Evolutionary conservation across 2,329 filamentous ascomycete genomes (phyloP).

Genomic region (Xylariaceae sp.): DNA sequence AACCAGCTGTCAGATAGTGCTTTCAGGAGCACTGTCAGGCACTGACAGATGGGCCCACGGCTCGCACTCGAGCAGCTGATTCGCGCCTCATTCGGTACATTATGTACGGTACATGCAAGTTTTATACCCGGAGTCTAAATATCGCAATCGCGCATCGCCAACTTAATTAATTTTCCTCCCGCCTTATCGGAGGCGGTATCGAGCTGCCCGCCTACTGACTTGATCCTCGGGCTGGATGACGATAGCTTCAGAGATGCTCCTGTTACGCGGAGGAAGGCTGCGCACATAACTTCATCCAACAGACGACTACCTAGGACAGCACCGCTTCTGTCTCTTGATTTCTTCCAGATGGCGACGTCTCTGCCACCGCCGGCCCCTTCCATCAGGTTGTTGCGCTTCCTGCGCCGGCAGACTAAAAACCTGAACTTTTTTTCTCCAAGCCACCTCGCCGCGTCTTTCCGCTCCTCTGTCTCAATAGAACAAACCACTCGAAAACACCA

Average conservation of each 20-base stretch:
- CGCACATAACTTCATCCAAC: constrained; percentile 9
- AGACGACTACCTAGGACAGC: constrained; percentile 4
- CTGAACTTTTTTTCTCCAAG: constrained; percentile 48
- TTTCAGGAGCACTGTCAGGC: too few species aligned
- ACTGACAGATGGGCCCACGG: too few species aligned
- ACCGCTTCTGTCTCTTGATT: not conserved
- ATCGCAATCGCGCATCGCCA: constrained; percentile 1
- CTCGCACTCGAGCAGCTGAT: not conserved
- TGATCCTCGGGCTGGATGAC: not conserved
- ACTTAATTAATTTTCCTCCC: constrained; percentile 9
- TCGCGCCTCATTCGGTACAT: not conserved
- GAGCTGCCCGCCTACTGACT: not conserved
- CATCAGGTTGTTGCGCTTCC: constrained; percentile 62
- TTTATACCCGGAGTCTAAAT: not conserved
- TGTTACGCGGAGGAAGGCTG: constrained; percentile 5
- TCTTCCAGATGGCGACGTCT: constrained; percentile 40
- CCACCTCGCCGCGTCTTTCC: constrained; percentile 18
- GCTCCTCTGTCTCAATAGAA: constrained; percentile 4
- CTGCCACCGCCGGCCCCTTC: constrained; percentile 48
- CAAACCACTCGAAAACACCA: constrained; percentile 18
- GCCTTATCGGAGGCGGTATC: not conserved
- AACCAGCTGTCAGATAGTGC: too few species aligned
- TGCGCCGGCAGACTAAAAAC: constrained; percentile 65
- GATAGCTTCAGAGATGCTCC: constrained; percentile 14
- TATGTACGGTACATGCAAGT: not conserved